Base-by-base conservation (phyloP, 2,329 filamentous ascomycete species). In the Pseudogymnoascus sp. region DNA sequence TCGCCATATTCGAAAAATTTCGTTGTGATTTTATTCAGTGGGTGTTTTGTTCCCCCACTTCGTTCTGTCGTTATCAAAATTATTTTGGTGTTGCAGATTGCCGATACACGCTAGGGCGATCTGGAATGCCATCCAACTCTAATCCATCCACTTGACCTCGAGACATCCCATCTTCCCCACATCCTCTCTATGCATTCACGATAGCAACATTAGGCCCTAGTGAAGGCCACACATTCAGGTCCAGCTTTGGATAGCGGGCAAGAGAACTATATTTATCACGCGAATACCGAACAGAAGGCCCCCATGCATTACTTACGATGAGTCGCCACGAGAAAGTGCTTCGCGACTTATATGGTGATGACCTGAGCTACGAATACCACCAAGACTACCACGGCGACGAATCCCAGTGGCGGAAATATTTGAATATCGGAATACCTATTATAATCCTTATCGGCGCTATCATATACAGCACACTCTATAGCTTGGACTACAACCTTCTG, bases 401-500 rank as follows among this genome's bases (percentile, higher is more conserved):
- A 60, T 11, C 68, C 65, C 28, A 56, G 60, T 11, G 53, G 64
- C 12, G 37, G 59, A 60, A 66, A 67, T 53, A 44, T 66, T 21
- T 59, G 18, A 50, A 46, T 21, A 18, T 62, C 21, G 46, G 72
- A 31, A 40, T 73, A 28, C 65, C 70, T 7, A 4, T 69, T 7
- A 18, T 70, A n/a, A 31, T 74, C 25, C 69, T 70, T 44, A 31
- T 67, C 18, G 4, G 67, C 23, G 66, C 70, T 4, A 10, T 73
- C 36, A 59, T 72, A 34, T 74, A 74, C 61, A 69, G 73, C 14
- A 66, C 69, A 7, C 61, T 73, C n/a, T 64, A 64, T 18, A 60
- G 60, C 28, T 64, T 71, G 21, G 72, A 73, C 61, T 75, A 72
- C 68, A 70, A 75, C 64, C 70, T 77, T 21, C 68, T 79, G 4